These are phyloP conservation scores for barrel medic (Medicago truncatula) DNA, from an alignment of 306 rosid genomes.

Conservation along the genomic window MtrunA17r5.0-ANR NC_053049.1:25787501-25788000, in stretches of 20 bases:
- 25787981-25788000: slow-evolving; percentile 61
- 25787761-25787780: background rate
- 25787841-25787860: slow-evolving; percentile 36
- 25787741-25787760: too few relatives aligned
- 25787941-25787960: slow-evolving; percentile 43
- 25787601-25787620: too few relatives aligned
- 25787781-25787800: background rate
- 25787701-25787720: too few relatives aligned
- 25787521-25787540: too few relatives aligned
- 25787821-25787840: slow-evolving; percentile 26
- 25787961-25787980: slow-evolving; percentile 50
- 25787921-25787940: slow-evolving; percentile 50
- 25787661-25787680: too few relatives aligned
- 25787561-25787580: too few relatives aligned
- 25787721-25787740: too few relatives aligned
- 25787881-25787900: slow-evolving; percentile 52
- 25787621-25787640: background rate
- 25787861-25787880: background rate
- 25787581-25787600: too few relatives aligned
- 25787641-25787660: too few relatives aligned
- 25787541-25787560: too few relatives aligned
- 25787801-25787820: slow-evolving; percentile 36
- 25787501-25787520: too few relatives aligned
- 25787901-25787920: slow-evolving; percentile 53
- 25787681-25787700: too few relatives aligned